phyloP scores from a whole-genome alignment of 441 rosid genomes.

The Erodium chrysanthum region DNA sequence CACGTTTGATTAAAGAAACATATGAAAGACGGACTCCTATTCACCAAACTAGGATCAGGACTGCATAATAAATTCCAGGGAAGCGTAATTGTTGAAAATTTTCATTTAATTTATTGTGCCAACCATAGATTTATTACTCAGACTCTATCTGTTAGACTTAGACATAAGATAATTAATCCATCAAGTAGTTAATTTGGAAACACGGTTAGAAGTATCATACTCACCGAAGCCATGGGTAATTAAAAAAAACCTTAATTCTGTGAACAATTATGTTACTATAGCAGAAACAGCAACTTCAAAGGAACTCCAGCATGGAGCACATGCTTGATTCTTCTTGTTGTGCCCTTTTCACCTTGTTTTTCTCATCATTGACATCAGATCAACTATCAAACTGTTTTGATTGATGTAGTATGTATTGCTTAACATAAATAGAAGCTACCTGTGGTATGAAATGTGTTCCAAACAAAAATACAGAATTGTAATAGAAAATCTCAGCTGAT shows the following conservation, averaged over 20 bases:
- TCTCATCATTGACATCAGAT: no score
- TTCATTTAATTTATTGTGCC: not conserved
- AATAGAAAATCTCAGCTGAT: not conserved
- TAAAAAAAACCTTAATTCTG: not conserved
- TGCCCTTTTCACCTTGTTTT: no score
- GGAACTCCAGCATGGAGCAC: not conserved
- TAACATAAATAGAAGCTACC: not conserved
- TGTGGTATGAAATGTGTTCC: not conserved
- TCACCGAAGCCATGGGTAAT: no score
- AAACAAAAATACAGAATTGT: not conserved
- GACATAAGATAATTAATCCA: not conserved
- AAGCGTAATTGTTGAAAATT: not conserved
- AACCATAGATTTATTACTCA: not conserved
- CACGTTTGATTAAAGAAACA: not conserved
- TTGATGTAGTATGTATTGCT: not conserved
- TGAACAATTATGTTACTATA: not conserved
- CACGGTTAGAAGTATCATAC: no score
- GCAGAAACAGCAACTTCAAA: not conserved
- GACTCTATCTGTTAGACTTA: not conserved
- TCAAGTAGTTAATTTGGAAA: no score
- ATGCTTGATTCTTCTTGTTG: no score
- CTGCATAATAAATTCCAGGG: not conserved
- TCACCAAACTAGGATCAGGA: not conserved
- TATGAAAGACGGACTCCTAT: not conserved
- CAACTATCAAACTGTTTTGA: not conserved